Conservation (phyloP, 345 rosid species). For the Camelina hispida region DNA sequence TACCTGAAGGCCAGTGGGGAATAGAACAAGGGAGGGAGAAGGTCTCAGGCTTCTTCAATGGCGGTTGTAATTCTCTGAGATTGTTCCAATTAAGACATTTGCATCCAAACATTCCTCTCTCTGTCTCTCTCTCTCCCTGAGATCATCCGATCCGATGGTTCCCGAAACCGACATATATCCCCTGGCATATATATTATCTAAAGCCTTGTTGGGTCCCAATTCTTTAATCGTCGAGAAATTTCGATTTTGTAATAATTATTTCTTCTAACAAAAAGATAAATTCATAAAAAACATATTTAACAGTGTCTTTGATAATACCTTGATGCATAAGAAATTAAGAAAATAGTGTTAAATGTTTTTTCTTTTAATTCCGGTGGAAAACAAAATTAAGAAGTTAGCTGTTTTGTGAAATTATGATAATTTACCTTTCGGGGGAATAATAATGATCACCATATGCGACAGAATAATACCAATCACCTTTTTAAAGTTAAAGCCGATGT, state of each 20-base stretch:
- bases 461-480: neutral
- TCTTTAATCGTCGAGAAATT: neutral
- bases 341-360: too few relatives aligned
- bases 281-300: neutral
- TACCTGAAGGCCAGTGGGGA: constrained; percentile 85
- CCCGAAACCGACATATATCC: constrained; percentile 35
- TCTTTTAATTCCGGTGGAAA: too few relatives aligned
- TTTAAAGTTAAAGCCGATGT: neutral
- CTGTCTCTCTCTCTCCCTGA: constrained; percentile 1
- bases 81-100: constrained; percentile 57
- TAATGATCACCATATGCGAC: too few relatives aligned
- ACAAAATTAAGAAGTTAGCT: too few relatives aligned
- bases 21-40: constrained; percentile 72
- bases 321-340: neutral
- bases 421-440: too few relatives aligned
- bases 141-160: constrained; percentile 42
- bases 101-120: constrained; percentile 52
- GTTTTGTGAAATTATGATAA: too few relatives aligned
- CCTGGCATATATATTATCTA: too few relatives aligned
- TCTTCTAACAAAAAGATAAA: neutral
- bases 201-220: constrained; percentile 14
- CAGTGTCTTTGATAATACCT: neutral
- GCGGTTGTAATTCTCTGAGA: constrained; percentile 31
- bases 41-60: constrained; percentile 47
- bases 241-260: neutral